A percentile compares a stretch with the other conserved stretches of the same genome.
Conservation (phyloP, 345 rosid genomes). For the Arabidopsis arenosa region DNA sequence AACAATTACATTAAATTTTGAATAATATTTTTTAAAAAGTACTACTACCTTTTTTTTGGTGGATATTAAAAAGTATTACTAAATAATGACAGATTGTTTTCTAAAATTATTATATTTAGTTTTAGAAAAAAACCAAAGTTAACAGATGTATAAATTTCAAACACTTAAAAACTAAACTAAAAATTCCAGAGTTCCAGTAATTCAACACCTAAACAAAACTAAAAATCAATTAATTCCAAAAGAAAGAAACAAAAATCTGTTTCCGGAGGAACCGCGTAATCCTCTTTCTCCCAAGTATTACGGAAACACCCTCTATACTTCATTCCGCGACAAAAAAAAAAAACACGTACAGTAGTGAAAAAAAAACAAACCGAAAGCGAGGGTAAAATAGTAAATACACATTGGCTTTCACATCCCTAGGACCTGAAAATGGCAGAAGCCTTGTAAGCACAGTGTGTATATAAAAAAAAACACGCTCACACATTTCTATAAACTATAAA, state of each 20-base stretch:
- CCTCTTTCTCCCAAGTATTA: constrained; percentile 18
- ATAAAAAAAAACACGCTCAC: constrained; percentile 4
- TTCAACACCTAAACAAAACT: not conserved
- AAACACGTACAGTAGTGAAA: not conserved
- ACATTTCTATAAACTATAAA: constrained; percentile 46
- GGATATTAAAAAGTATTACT: too few species aligned
- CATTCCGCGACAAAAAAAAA: not conserved
- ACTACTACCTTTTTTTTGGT: too few species aligned
- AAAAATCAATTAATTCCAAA: not conserved
- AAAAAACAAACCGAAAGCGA: constrained; percentile 43
- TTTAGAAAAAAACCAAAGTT: too few species aligned
- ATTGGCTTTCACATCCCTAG: not conserved
- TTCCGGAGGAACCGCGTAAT: constrained; percentile 32
- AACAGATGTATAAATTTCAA: not conserved
- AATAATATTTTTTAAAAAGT: too few species aligned
- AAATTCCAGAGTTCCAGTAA: not conserved
- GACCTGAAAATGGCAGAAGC: constrained; percentile 10
- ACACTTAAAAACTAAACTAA: not conserved
- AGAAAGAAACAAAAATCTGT: not conserved
- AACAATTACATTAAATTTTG: too few species aligned
- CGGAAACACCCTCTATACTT: not conserved
- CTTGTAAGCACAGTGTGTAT: not conserved
- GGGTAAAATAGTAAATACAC: constrained; percentile 49
- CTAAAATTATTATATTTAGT: too few species aligned
- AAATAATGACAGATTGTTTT: too few species aligned